phyloP scores from a whole-genome alignment of 2,329 filamentous ascomycete genomes.

The Fusarium devonianum region DNA sequence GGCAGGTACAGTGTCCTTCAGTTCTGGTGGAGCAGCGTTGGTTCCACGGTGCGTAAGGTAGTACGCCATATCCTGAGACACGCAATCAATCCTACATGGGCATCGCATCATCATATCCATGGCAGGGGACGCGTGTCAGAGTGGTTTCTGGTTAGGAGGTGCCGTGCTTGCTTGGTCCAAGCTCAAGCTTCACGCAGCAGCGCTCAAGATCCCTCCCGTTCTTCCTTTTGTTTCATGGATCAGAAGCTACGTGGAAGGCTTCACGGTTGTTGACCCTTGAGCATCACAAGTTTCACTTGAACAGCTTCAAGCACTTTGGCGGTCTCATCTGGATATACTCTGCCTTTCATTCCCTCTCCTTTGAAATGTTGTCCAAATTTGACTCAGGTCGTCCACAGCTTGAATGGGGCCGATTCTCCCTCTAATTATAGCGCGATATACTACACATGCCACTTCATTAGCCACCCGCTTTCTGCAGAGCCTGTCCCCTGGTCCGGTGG shows the following conservation, averaged over 20 bases:
- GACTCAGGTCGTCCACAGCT: not conserved
- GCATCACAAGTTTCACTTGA: too few relatives aligned
- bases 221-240: too few relatives aligned
- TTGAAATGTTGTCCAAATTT: not conserved
- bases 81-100: slow-evolving; percentile 13
- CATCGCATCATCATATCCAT: slow-evolving; percentile 15
- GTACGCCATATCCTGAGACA: slow-evolving; percentile 17
- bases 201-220: too few relatives aligned
- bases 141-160: slow-evolving; percentile 29
- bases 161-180: slow-evolving; percentile 3
- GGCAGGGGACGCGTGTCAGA: slow-evolving; percentile 38
- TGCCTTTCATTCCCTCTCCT: not conserved
- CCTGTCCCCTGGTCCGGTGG: slow-evolving; percentile 14
- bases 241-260: too few relatives aligned
- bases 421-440: slow-evolving; percentile 7
- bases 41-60: not conserved
- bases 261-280: too few relatives aligned
- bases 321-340: too few relatives aligned
- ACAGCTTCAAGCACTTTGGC: too few relatives aligned
- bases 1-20: slow-evolving; percentile 16
- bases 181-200: not conserved
- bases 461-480: slow-evolving; percentile 10
- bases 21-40: not conserved
- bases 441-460: slow-evolving; percentile 17
- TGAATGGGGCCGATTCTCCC: slow-evolving; percentile 2